Evolutionary conservation across 129 eudicot species (phyloP), one percentile per base, ranked within the genome.

Genomic region (Flaveria robusta): DNA sequence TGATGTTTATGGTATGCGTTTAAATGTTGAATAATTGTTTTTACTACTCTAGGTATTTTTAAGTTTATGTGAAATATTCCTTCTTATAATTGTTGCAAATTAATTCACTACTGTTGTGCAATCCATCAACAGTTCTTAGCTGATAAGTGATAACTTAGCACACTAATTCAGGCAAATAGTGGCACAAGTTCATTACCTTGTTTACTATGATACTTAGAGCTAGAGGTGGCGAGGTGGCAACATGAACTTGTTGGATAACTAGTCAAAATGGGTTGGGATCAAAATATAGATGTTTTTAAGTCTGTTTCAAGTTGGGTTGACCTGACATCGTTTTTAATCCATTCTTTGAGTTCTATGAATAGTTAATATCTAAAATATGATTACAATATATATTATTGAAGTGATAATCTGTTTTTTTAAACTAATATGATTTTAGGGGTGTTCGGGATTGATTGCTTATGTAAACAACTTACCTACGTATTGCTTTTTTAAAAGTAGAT

Each of bases 111-210:
- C 5, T 20, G 4, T 13, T 68, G 56, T 19, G 20, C n/a, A n/a
- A 7, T 54, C 7, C 7, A 15, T 19, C 15, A 15, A 49, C 7
- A 49, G 55, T 3, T 19, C 24, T 0, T 7, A 54, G 62, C 62
- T 54, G 24, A 54, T n/a, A n/a, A n/a, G n/a, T n/a, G n/a, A n/a
- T 8, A 54, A 19, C 27, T 7, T 54, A 1, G 22, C 62, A 54
- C 27, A 14, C 3, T 18, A 70, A 24, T 37, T 55, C 13, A 70
- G 14, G 14, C 60, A 16, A 50, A 29, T 29, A 20, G 60, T 50
- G 75, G 64, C 64, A 71, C 45, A 18, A 9, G 15, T 4, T 66
- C 51, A 39, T 39, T 9, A 18, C 50, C 71, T 66, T 66, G 71
- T 19, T 67, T 67, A 41, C 52, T 37, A 27, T 37, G 11, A 67